Percentiles rank a stretch among this genome's conserved stretches.
Conservation (phyloP, 1,284 basidiomycete species). For the Tilletia horrida region DNA sequence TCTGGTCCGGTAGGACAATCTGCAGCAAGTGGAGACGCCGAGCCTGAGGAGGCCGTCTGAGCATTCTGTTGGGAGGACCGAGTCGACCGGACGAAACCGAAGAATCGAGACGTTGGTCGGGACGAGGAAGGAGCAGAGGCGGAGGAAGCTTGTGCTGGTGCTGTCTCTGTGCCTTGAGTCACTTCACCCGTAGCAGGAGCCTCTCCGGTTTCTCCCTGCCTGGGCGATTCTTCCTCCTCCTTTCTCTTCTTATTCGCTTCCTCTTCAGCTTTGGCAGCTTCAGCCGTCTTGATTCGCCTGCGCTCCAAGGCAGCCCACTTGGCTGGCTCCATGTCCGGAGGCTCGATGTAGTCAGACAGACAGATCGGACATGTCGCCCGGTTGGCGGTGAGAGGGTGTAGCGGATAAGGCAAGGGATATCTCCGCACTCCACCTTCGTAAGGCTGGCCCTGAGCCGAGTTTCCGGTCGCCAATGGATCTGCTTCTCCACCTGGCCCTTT, state of each 20-base stretch:
- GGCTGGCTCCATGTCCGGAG: constrained; percentile 17
- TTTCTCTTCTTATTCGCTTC: constrained; percentile 7
- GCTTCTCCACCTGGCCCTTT: no score
- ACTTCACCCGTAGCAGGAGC: background rate
- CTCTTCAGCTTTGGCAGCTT: background rate
- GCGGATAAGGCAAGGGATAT: constrained; percentile 33
- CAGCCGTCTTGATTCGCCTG: background rate
- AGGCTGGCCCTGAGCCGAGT: no score
- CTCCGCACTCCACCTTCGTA: background rate
- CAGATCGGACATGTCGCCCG: constrained; percentile 48
- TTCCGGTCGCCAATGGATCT: no score
- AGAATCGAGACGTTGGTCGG: background rate
- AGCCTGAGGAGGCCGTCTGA: no score
- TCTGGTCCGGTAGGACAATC: no score
- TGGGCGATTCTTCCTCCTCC: constrained; percentile 17
- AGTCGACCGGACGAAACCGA: background rate
- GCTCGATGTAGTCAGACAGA: constrained; percentile 42
- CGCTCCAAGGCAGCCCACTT: constrained; percentile 5
- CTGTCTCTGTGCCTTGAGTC: constrained; percentile 23
- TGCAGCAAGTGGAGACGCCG: no score
- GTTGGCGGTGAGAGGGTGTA: constrained; percentile 39
- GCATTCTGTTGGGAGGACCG: background rate
- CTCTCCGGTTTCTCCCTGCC: background rate
- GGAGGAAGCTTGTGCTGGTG: background rate
- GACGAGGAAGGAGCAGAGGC: background rate